Percentiles rank a stretch among this genome's conserved stretches.
Evolutionary conservation across 345 rosid genomes (phyloP).

Genomic region (Hibiscus mutabilis): DNA sequence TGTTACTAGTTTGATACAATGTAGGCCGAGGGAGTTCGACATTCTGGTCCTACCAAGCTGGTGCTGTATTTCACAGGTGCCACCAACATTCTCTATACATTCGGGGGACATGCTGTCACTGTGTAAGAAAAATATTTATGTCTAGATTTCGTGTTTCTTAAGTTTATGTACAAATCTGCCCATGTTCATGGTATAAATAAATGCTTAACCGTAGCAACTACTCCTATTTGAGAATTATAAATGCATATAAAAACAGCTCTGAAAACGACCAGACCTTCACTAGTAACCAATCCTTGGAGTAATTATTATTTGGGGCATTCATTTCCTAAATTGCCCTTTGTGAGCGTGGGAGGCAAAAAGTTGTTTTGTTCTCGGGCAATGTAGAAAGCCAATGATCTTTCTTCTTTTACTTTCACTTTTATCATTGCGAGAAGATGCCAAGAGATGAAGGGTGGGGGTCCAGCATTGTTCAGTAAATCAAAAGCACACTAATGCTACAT

Average conservation of each 20-base stretch:
- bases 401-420: constrained; percentile 30
- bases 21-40: constrained; percentile 84
- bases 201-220: not conserved
- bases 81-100: constrained; percentile 99
- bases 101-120: constrained; percentile 98
- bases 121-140: constrained; percentile 51
- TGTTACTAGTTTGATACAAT: not conserved
- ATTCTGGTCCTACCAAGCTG: constrained; percentile 84
- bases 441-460: constrained; percentile 2
- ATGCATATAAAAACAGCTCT: not conserved
- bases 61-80: constrained; percentile 97
- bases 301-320: not conserved
- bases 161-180: constrained; percentile 22
- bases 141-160: constrained; percentile 25
- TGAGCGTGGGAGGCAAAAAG: constrained; percentile 34
- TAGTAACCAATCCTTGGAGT: constrained; percentile 15
- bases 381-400: constrained; percentile 38
- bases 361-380: constrained; percentile 9
- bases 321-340: constrained; percentile 19
- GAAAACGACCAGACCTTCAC: constrained; percentile 33
- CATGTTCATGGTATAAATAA: not conserved
- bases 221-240: not conserved
- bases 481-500: not conserved
- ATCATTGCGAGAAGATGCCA: constrained; percentile 17
- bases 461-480: constrained; percentile 8